Evolutionary conservation across 805 yeast genomes (phyloP), one percentile per base, ranked within the genome.

Genomic region (Saccharomycopsis sp.): DNA sequence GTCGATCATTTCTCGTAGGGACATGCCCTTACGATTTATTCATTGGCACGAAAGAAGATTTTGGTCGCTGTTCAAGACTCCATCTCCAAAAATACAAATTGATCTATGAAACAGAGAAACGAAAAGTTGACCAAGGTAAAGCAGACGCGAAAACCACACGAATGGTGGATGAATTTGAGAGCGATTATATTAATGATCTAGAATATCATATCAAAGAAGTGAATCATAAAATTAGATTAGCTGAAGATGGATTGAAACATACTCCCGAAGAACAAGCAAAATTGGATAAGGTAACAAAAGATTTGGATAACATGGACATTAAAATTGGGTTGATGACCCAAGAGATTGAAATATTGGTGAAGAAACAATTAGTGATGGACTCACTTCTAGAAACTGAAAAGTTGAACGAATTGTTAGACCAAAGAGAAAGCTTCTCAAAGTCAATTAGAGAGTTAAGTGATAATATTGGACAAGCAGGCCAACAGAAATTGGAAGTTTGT

Each of bases 401-500:
- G 43, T 59, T 78, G 38, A 67, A 71, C 27, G 69, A 64, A 32
- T 60, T 70, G 46, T 70, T 63, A 34, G 65, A 64, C 31, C 71
- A 75, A 51, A 65, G 88, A 53, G 75, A 70, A 23, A 58, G 59
- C 16, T 63, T 78, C 14, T 76, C 81, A 1, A 75, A 73, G 42
- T 73, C 71, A 40, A 79, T 83, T 3, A 64, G 82, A 34, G 70
- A 67, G 21, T 62, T 83, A 4, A 72, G 80, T 11, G 95, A 85
- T 46, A 79, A 77, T 56, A 70, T 82, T 5, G 93, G 94, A 2
- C 90, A 85, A 54, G 75, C 88, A 9, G 86, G 93, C 1, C 95
- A 85, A 57, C 97, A 89, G 56, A 85, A 86, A 59, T 67, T 89
- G 38, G 96, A 88, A 60, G 95, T 86, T 1, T 89, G 97, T 62